phyloP scores from a whole-genome alignment of 2,329 filamentous ascomycete genomes.

The Diaporthe citri region DNA sequence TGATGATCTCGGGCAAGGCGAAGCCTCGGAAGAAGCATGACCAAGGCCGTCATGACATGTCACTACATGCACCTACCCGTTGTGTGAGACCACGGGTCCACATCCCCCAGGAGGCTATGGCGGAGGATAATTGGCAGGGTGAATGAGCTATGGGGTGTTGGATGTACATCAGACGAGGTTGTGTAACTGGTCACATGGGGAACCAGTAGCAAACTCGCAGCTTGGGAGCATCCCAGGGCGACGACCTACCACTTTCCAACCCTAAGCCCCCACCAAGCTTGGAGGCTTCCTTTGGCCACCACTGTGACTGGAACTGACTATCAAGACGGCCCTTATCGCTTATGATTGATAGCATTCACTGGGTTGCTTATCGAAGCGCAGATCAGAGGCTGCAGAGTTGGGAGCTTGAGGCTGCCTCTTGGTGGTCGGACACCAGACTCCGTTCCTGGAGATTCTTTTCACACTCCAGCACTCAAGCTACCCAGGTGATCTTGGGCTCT shows the following conservation, averaged over 20 bases:
- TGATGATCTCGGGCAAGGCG: background rate
- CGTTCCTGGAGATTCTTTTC: background rate
- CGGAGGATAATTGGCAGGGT: background rate
- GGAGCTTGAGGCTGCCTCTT: background rate
- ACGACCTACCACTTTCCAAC: background rate
- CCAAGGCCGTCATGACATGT: background rate
- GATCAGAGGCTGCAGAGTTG: background rate
- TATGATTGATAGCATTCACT: background rate
- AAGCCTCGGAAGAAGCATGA: background rate
- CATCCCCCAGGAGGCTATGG: background rate
- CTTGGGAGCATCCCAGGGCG: background rate
- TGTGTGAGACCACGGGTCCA: background rate
- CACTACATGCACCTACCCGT: constrained; percentile 7
- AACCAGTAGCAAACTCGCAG: constrained; percentile 36
- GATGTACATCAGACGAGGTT: constrained; percentile 2
- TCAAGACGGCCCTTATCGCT: background rate
- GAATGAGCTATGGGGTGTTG: background rate
- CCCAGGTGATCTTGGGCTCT: background rate
- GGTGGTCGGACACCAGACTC: too few relatives aligned
- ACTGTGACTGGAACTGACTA: background rate
- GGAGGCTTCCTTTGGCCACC: background rate
- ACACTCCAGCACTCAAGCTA: background rate
- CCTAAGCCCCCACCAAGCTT: background rate
- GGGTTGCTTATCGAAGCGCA: background rate
- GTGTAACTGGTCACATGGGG: constrained; percentile 29